Percentiles rank a stretch among this genome's conserved stretches.
Evolutionary conservation across 805 yeast species (phyloP).

Genomic region (Pichia rugopelliculosa): DNA sequence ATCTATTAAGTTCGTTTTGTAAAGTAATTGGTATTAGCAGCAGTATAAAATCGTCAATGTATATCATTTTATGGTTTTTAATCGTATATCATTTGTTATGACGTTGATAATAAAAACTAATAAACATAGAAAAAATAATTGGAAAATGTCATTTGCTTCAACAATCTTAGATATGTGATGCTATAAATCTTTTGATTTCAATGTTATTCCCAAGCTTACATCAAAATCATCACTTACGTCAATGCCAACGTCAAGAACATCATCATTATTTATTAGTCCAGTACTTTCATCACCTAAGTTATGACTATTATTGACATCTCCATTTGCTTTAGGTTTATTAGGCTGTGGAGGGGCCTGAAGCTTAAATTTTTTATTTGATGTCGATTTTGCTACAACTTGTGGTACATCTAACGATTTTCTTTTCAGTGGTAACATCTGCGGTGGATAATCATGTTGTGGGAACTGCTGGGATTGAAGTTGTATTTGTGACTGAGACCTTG

Average conservation of each 20-base stretch:
- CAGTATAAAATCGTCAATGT: too few species aligned
- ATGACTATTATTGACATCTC: not conserved
- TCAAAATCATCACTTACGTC: not conserved
- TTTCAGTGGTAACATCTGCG: not conserved
- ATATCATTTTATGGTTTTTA: not conserved
- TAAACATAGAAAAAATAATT: too few species aligned
- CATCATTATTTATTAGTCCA: not conserved
- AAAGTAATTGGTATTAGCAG: not conserved
- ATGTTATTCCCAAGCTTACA: not conserved
- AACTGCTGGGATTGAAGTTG: not conserved
- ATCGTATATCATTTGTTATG: not conserved
- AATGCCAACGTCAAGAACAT: not conserved
- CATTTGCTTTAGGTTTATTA: not conserved
- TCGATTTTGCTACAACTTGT: constrained; percentile 1
- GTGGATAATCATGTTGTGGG: not conserved
- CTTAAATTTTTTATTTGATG: constrained; percentile 5
- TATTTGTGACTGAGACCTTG: not conserved
- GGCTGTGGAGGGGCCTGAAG: constrained; percentile 6
- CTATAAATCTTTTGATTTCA: not conserved
- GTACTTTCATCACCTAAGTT: not conserved
- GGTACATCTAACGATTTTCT: not conserved
- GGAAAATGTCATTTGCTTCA: not conserved
- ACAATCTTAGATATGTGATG: not conserved
- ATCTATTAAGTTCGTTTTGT: not conserved
- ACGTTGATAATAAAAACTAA: too few species aligned